Base-by-base conservation (phyloP, 352 stramenopile species). In the Phytophthora agathidicida region DNA sequence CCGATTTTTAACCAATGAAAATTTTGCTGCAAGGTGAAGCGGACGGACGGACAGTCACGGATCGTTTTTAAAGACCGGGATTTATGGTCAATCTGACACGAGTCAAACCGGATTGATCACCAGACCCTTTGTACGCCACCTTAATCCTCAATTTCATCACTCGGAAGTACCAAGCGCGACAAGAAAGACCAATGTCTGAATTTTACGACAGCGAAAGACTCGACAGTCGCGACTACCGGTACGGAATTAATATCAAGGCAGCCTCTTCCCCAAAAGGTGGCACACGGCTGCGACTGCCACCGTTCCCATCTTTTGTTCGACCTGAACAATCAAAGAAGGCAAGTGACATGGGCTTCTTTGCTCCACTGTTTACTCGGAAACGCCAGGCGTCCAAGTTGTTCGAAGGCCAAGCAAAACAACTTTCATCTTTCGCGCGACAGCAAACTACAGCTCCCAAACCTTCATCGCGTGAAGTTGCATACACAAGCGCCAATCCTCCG, bases 61-160 rank as follows among this genome's bases (percentile, higher is more conserved):
- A 33, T 1, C 14, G 33, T n/a, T 7, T 42, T n/a, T n/a, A n/a
- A n/a, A n/a, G n/a, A n/a, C n/a, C n/a, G n/a, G n/a, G n/a, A n/a
- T n/a, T n/a, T n/a, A n/a, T n/a, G n/a, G n/a, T n/a, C n/a, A n/a
- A n/a, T n/a, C n/a, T n/a, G n/a, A n/a, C n/a, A n/a, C n/a, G n/a
- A n/a, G n/a, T n/a, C n/a, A n/a, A n/a, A n/a, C n/a, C n/a, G n/a
- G n/a, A 23, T 14, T 23, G 44, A 52, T 52, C 30, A 52, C 44
- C n/a, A 32, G 30, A 31, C 23, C 20, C 23, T 24, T 41, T 16
- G 45, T 43, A 31, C 23, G 16, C 33, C 8, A 30, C 14, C 23
- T 44, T 43, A 48, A 9, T 59, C 50, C n/a, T 2, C 7, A 35
- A 35, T 58, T 49, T 41, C 35, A 9, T 31, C 49, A 24, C n/a